A percentile compares a stretch with the other conserved stretches of the same genome.
Evolutionary conservation across 805 yeast species (phyloP).

Genomic region (Metschnikowia noctiluminum): DNA sequence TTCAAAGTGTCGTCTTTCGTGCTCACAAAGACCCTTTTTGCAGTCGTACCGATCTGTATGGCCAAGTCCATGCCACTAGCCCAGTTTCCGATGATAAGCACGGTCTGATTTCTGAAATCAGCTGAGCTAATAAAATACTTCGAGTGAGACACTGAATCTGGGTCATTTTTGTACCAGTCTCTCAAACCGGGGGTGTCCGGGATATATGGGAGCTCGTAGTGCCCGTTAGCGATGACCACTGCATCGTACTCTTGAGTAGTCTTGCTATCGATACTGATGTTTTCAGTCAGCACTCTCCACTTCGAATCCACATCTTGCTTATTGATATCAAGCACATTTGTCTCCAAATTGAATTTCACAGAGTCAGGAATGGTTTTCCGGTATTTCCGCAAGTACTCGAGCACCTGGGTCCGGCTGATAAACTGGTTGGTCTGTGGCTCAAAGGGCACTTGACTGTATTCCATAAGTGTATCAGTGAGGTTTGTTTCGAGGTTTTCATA

Average conservation of each 20-base stretch:
- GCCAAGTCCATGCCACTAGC: conserved; percentile 78
- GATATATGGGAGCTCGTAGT: conserved; percentile 33
- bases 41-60: conserved; percentile 48
- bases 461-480: conserved; percentile 49
- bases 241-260: conserved; percentile 31
- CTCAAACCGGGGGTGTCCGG: conserved; percentile 32
- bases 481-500: conserved; percentile 23
- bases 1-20: conserved; percentile 9
- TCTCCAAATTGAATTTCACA: conserved; percentile 27
- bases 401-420: conserved; percentile 60
- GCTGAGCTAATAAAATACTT: conserved; percentile 29
- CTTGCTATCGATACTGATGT: conserved; percentile 5
- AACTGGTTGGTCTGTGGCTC: conserved; percentile 46
- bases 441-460: conserved; percentile 52
- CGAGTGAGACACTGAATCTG: conserved; percentile 30
- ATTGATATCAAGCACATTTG: conserved; percentile 28
- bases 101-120: conserved; percentile 34
- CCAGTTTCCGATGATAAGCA: conserved; percentile 67
- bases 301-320: conserved; percentile 6
- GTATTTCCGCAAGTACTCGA: conserved; percentile 57
- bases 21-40: conserved; percentile 17
- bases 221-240: conserved; percentile 39
- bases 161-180: conserved; percentile 26
- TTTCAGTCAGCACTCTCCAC: conserved; percentile 12
- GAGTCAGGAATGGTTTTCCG: conserved; percentile 40